Percentiles rank a stretch among this genome's conserved stretches.
Conservation (phyloP, 805 yeast species). For the Lachancea quebecensis region DNA sequence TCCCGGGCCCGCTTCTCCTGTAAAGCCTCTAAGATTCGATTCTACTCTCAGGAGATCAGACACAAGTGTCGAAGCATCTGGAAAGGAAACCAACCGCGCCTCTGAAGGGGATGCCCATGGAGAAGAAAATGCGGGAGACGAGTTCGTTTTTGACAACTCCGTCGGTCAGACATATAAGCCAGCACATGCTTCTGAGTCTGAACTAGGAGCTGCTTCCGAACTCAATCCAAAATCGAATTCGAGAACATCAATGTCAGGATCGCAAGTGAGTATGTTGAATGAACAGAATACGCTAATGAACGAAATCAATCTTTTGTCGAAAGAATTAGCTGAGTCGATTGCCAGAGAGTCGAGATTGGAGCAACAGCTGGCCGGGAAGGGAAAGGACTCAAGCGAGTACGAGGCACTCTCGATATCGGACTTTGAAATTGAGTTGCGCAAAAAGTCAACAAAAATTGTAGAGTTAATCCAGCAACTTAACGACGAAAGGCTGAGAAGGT, state of each 20-base stretch:
- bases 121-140: slow-evolving; percentile 9
- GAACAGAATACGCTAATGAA: slow-evolving; percentile 52
- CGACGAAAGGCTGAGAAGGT: slow-evolving; percentile 59
- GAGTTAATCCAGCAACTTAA: slow-evolving; percentile 51
- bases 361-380: slow-evolving; percentile 29
- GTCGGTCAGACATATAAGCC: slow-evolving; percentile 14
- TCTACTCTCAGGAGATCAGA: too few relatives aligned
- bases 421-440: slow-evolving; percentile 31
- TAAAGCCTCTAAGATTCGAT: too few relatives aligned
- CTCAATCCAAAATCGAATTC: slow-evolving; percentile 3
- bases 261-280: slow-evolving; percentile 54
- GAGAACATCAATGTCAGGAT: slow-evolving; percentile 42
- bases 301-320: slow-evolving; percentile 62
- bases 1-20: too few relatives aligned
- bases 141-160: slow-evolving; percentile 21
- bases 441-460: slow-evolving; percentile 39
- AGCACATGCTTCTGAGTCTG: slow-evolving; percentile 9
- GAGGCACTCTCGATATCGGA: slow-evolving; percentile 14
- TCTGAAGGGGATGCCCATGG: slow-evolving; percentile 3
- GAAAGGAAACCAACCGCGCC: neutral
- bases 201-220: slow-evolving; percentile 2
- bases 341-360: slow-evolving; percentile 62
- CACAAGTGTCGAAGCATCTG: too few relatives aligned
- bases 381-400: slow-evolving; percentile 1
- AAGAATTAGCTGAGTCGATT: slow-evolving; percentile 66